A percentile compares a stretch with the other conserved stretches of the same genome.
Evolutionary conservation across 768 basidiomycete species (phyloP).

Genomic region (Lentinus brumalis): DNA sequence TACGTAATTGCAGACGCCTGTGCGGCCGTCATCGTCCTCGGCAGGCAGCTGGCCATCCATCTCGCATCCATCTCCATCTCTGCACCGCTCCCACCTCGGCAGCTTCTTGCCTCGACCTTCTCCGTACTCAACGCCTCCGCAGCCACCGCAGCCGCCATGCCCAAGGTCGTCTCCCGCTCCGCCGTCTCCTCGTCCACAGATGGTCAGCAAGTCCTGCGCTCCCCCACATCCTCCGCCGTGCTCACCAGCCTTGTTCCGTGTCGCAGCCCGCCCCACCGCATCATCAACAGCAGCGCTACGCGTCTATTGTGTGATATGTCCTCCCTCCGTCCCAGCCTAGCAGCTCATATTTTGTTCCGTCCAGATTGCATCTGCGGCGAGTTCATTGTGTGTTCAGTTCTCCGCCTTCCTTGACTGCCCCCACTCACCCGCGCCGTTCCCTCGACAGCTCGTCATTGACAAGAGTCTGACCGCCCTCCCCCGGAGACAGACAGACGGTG

Average conservation of each 20-base stretch:
- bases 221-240: conserved; percentile 8
- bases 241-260: conserved; percentile 12
- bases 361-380: conserved; percentile 88
- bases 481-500: conserved; percentile 73
- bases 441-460: conserved; percentile 74
- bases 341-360: conserved; percentile 15
- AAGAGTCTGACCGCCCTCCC: conserved; percentile 70
- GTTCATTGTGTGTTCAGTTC: conserved; percentile 65
- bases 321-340: conserved; percentile 7
- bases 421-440: conserved; percentile 4
- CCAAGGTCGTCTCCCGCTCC: conserved; percentile 89
- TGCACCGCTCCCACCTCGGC: conserved; percentile 6
- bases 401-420: background rate
- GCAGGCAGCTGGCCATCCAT: background rate
- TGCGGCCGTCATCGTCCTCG: conserved; percentile 1
- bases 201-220: conserved; percentile 46
- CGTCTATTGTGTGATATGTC: conserved; percentile 70
- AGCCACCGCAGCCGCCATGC: conserved; percentile 52
- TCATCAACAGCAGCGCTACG: conserved; percentile 77
- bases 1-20: conserved; percentile 23
- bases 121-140: background rate
- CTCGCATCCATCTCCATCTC: background rate
- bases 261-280: conserved; percentile 72
- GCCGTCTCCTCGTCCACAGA: conserved; percentile 88
- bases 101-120: background rate